These are phyloP conservation scores for Typha latifolia DNA, from an alignment of 176 grass and related monocot species.

Conservation along the genomic window DNA sequence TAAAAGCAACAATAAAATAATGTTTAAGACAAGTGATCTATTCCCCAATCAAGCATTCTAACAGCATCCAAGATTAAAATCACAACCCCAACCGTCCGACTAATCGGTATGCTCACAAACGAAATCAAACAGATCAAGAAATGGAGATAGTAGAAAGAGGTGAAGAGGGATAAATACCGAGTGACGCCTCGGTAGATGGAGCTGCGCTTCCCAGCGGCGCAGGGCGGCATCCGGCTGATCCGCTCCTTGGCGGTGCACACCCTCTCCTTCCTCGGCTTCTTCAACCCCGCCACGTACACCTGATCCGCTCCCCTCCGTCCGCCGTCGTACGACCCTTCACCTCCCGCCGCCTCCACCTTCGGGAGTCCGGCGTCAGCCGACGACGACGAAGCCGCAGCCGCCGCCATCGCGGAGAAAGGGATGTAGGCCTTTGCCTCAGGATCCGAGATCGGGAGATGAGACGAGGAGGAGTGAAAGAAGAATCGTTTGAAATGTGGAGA, in stretches of 20 bases:
- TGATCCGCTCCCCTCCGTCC: slow-evolving; percentile 17
- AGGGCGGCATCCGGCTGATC: slow-evolving; percentile 98
- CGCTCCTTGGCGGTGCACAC: slow-evolving; percentile 96
- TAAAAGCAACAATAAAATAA: no score
- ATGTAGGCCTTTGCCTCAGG: background rate
- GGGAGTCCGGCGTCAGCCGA: slow-evolving; percentile 37
- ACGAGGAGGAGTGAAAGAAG: background rate
- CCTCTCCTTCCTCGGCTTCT: slow-evolving; percentile 77
- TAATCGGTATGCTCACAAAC: no score
- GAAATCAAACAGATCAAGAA: background rate
- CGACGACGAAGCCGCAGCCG: slow-evolving; percentile 20
- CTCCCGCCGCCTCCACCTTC: slow-evolving; percentile 37
- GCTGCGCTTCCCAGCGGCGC: slow-evolving; percentile 92
- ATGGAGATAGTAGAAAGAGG: background rate
- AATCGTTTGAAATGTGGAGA: background rate
- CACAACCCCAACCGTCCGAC: no score
- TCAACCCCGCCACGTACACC: slow-evolving; percentile 27
- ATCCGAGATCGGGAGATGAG: background rate
- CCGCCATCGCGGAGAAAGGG: background rate
- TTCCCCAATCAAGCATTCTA: no score
- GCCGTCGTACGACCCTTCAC: background rate
- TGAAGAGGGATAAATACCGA: slow-evolving; percentile 28
- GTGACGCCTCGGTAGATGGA: slow-evolving; percentile 99
- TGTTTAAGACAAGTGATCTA: no score
- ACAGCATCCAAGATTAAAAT: no score